Evolutionary conservation across 805 yeast genomes (phyloP).

Genomic region (Candida boleticola): DNA sequence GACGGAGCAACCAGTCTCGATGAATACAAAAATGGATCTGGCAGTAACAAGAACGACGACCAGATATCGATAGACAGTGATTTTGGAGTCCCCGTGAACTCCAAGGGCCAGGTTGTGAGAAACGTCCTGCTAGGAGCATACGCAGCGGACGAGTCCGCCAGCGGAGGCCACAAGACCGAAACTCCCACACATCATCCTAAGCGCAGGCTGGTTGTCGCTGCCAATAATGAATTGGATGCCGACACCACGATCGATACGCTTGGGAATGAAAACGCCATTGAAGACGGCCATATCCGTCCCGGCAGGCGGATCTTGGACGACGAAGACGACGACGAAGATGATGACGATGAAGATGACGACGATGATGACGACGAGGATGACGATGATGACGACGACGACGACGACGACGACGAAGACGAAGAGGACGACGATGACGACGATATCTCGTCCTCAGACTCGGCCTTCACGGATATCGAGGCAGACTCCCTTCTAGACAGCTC

Average conservation of each 20-base stretch:
- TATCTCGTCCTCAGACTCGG: constrained; percentile 36
- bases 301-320: not conserved
- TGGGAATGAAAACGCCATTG: not conserved
- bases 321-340: constrained; percentile 8
- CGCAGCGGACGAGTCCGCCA: constrained; percentile 17
- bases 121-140: no score
- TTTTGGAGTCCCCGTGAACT: constrained; percentile 26
- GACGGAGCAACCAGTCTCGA: not conserved
- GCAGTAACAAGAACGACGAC: constrained; percentile 15
- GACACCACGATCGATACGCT: constrained; percentile 3
- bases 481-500: constrained; percentile 32
- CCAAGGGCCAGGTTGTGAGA: constrained; percentile 19
- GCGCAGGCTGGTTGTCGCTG: not conserved
- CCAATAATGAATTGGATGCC: no score
- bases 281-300: not conserved
- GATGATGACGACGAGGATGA: constrained; percentile 18
- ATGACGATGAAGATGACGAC: constrained; percentile 19
- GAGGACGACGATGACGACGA: constrained; percentile 27
- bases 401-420: constrained; percentile 26
- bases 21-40: not conserved
- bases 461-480: constrained; percentile 42
- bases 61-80: constrained; percentile 27
- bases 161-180: constrained; percentile 23
- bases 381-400: constrained; percentile 19
- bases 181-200: constrained; percentile 15